phyloP scores from a whole-genome alignment of 2,329 filamentous ascomycete genomes.

The Penicillium psychrosexuale region DNA sequence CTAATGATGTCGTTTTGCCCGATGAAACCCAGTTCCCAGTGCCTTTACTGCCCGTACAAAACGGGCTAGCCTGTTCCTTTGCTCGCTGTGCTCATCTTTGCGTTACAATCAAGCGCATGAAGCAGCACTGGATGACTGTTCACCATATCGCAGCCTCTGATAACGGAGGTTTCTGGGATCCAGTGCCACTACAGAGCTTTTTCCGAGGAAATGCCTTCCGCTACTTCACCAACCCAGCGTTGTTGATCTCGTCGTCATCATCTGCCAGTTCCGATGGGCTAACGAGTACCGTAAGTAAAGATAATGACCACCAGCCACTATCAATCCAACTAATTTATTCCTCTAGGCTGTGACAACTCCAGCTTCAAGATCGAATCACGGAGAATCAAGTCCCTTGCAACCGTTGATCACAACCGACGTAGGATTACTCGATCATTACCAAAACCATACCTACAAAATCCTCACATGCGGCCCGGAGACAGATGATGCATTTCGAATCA shows the following conservation, averaged over 20 bases:
- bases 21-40: constrained; percentile 27
- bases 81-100: constrained; percentile 29
- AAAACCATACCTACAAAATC: not conserved
- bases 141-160: constrained; percentile 17
- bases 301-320: not conserved
- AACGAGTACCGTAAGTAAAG: not conserved
- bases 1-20: constrained; percentile 20
- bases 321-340: not conserved
- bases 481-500: not conserved
- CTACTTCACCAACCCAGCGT: constrained; percentile 24
- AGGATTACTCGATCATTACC: constrained; percentile 20
- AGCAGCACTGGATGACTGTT: constrained; percentile 28
- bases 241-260: not conserved
- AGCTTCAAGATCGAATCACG: not conserved
- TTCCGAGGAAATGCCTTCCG: constrained; percentile 28
- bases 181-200: constrained; percentile 27
- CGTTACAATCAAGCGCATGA: constrained; percentile 34
- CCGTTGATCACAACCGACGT: constrained; percentile 2
- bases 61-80: constrained; percentile 24
- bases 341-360: not conserved
- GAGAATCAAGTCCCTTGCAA: not conserved
- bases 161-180: constrained; percentile 18
- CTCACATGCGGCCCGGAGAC: not conserved
- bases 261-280: not conserved
- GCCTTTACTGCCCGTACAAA: constrained; percentile 23